Base-by-base conservation (phyloP, 352 stramenopile species). In the Pythium rhizo-oryzae region DNA sequence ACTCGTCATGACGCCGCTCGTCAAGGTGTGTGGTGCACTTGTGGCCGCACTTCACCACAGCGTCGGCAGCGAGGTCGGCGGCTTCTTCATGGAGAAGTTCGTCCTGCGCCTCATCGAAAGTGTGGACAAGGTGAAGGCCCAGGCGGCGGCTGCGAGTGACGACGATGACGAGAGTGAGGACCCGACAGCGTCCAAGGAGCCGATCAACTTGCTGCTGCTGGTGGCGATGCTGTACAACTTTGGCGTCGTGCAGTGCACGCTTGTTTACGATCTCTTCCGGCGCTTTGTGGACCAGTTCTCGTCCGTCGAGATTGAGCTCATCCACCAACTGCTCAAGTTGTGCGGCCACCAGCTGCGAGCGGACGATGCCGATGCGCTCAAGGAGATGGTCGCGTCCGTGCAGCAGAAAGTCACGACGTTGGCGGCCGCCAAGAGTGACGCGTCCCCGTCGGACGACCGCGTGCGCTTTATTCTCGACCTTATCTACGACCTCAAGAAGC, bases 401-500 rank as follows among this genome's bases (percentile, higher is more conserved):
- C 84, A 97, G 65, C 75, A 90, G 15, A 95, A 94, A 65, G 82
- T 92, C 28, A 69, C 74, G 23, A 63, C 69, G 23, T 71, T 80
- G 44, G 3, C 44, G 7, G 30, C 55, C 37, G 50, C 76, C 78
- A 39, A 77, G 67, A 62, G 69, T 80, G 16, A 43, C 59, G 52
- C 24, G 5, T 53, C 49, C 6, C 37, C 43, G n/a, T 35, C 51
- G 49, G 71, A 84, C n/a, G 81, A 91, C 59, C 84, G 85, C 53
- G 75, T 93, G 63, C 82, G 84, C 12, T 94, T 94, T 73, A 97
- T 99, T 69, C 75, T 99, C 28, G 93, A 98, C 59, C 87, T 98
- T 15, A 98, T 99, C 57, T 97, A 94, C 67, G 94, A 98, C 71
- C 80, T 99, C 23, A 98, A 98, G 75, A 99, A 99, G 75, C 77